Evolutionary conservation across 164 flowering plant species (phyloP), one percentile per base, ranked within the genome.

Genomic region (Tetracentron sinense): DNA sequence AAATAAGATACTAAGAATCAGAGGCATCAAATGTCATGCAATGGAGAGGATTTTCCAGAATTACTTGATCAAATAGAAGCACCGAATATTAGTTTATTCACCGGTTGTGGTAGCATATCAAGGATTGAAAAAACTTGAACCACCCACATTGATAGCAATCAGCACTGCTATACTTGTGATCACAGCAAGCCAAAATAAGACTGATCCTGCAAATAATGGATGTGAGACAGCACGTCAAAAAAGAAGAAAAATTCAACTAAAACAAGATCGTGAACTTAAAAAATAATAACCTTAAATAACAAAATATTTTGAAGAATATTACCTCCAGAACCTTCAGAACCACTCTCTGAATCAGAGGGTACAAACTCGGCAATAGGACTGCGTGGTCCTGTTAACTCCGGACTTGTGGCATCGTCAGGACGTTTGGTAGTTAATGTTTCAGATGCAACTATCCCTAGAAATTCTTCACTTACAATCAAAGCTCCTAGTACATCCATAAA

Each of bases 401-500:
- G 42, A 54, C 31, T 74, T 38, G 76, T 46, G 47, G 47, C 56
- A 63, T 74, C 83, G 59, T 70, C 76, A 20, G 54, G 71, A 61
- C 52, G 28, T 77, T 76, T 83, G 61, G 70, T 26, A 65, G 58
- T 74, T 65, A 72, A 77, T 22, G 94, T 61, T 72, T 94, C 97
- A 56, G 96, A 87, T 60, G 91, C 70, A 49, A 89, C 92, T 54
- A 94, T 94, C 44, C 99, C 96, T 73, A 77, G 92, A 74, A 94
- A 94, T 76, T 94, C 98, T 76, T 94, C 98, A 60, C 98, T 94
- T 51, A 90, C 90, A 38, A 94, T 72, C 66, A 90, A 74, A 33
- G 94, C 97, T 53, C 97, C 87, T 61, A 94, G 75, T 65, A 89
- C 90, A 78, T 87, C 81, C 92, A 93, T 90, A 61, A 93, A 87